phyloP scores from a whole-genome alignment of 208 protist species.

The Crithidia brevicula region DNA sequence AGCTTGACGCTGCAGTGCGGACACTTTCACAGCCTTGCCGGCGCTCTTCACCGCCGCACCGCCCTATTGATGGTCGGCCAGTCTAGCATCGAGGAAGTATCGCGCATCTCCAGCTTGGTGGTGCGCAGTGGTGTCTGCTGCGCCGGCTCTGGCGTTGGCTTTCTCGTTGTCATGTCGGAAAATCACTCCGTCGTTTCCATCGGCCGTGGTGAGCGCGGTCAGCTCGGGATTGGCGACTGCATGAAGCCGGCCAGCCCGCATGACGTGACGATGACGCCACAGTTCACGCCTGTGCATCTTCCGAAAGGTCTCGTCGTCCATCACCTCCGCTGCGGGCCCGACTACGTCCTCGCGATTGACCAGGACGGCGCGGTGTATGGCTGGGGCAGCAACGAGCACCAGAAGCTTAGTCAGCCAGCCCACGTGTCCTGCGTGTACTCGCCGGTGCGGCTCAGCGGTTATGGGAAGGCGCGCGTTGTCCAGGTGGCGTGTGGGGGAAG shows the following conservation, averaged over 20 bases:
- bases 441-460: slow-evolving; percentile 44
- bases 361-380: slow-evolving; percentile 45
- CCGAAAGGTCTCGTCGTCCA: slow-evolving; percentile 28
- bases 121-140: slow-evolving; percentile 42
- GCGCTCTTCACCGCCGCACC: slow-evolving; percentile 44
- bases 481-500: slow-evolving; percentile 78
- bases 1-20: slow-evolving; percentile 49
- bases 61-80: slow-evolving; percentile 42
- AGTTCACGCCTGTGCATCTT: slow-evolving; percentile 33
- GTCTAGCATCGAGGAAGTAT: slow-evolving; percentile 42
- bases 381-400: slow-evolving; percentile 76
- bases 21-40: slow-evolving; percentile 44
- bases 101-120: slow-evolving; percentile 38
- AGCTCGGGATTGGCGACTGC: slow-evolving; percentile 62
- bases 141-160: slow-evolving; percentile 52
- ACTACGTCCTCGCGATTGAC: slow-evolving; percentile 68
- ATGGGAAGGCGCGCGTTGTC: slow-evolving; percentile 38
- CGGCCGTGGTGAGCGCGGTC: slow-evolving; percentile 59
- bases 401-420: slow-evolving; percentile 19
- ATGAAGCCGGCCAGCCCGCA: slow-evolving; percentile 23
- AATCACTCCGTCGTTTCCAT: slow-evolving; percentile 41
- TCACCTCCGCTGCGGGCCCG: slow-evolving; percentile 54
- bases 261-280: slow-evolving; percentile 34
- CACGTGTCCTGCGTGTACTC: slow-evolving; percentile 31
- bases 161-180: slow-evolving; percentile 63